Conservation (phyloP, 257 asterid species). For the Solanum pinnatisectum region DNA sequence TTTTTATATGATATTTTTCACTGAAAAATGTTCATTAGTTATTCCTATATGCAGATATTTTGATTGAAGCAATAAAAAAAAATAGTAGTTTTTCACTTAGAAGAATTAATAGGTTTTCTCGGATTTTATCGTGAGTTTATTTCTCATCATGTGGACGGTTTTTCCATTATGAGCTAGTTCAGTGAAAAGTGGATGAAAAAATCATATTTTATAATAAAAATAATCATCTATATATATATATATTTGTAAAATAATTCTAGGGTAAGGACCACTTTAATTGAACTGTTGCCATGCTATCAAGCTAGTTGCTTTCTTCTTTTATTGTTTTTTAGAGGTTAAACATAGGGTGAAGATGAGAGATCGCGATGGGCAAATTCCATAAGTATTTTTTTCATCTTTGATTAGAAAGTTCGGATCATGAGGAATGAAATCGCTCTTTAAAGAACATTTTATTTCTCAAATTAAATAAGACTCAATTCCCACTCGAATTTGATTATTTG, state of each 20-base stretch:
- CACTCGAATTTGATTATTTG: not conserved
- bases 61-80: no score
- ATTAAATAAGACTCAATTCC: no score
- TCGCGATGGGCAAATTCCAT: not conserved
- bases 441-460: no score
- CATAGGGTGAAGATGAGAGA: not conserved
- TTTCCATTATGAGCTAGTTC: not conserved
- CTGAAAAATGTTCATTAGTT: no score
- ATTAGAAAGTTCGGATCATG: no score
- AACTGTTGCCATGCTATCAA: not conserved
- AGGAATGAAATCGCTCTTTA: not conserved
- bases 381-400: no score
- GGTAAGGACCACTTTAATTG: not conserved
- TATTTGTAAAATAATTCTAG: no score
- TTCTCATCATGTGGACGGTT: fast-evolving
- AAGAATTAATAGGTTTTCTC: no score
- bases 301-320: not conserved
- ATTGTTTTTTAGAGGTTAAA: not conserved
- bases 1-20: no score
- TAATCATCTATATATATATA: no score
- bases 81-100: not conserved
- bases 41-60: no score
- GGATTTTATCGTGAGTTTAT: not conserved
- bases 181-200: not conserved
- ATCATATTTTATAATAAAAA: no score